Percentiles rank a stretch among this genome's conserved stretches.
These are phyloP conservation scores for Glutinoglossum americanum DNA, from an alignment of 495 filamentous ascomycete species.

Conservation along the genomic window DNA sequence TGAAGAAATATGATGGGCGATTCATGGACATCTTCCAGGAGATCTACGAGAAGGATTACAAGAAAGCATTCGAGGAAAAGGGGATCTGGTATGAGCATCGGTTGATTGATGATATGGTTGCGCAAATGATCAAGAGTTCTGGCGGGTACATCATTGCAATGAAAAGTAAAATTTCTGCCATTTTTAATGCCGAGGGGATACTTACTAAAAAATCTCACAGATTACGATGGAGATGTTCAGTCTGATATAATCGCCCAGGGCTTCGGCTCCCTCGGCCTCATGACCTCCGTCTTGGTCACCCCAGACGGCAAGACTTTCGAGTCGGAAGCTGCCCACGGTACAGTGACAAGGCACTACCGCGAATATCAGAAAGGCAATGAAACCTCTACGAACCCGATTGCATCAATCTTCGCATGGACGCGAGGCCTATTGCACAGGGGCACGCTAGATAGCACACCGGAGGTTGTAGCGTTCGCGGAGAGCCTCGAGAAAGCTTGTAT, in stretches of 20 bases:
- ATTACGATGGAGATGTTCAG: slow-evolving; percentile 98
- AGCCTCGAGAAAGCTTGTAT: slow-evolving; percentile 82
- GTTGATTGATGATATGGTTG: slow-evolving; percentile 98
- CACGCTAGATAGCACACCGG: slow-evolving; percentile 70
- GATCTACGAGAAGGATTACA: slow-evolving; percentile 73
- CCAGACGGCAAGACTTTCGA: slow-evolving; percentile 91
- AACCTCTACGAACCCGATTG: slow-evolving; percentile 96
- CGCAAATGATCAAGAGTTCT: slow-evolving; percentile 97
- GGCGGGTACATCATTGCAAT: slow-evolving; percentile 93
- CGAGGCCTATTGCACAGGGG: slow-evolving; percentile 84
- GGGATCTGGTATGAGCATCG: slow-evolving; percentile 98
- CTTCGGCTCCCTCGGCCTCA: slow-evolving; percentile 91
- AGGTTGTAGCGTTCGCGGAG: slow-evolving; percentile 75
- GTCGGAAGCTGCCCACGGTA: slow-evolving; percentile 94
- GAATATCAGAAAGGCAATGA: slow-evolving; percentile 94
- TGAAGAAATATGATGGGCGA: slow-evolving; percentile 93
- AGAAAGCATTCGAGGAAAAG: slow-evolving; percentile 70
- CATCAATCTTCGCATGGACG: slow-evolving; percentile 97
- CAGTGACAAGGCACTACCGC: slow-evolving; percentile 93
- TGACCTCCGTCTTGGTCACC: slow-evolving; percentile 93
- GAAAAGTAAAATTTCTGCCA: slow-evolving; percentile 48
- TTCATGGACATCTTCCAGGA: slow-evolving; percentile 99
- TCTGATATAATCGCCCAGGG: slow-evolving; percentile 96
- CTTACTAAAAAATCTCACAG: slow-evolving; percentile 20
- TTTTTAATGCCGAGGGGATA: slow-evolving; percentile 5